Evolutionary conservation across 2,329 filamentous ascomycete species (phyloP).

Genomic region (Trichoderma harzianum): DNA sequence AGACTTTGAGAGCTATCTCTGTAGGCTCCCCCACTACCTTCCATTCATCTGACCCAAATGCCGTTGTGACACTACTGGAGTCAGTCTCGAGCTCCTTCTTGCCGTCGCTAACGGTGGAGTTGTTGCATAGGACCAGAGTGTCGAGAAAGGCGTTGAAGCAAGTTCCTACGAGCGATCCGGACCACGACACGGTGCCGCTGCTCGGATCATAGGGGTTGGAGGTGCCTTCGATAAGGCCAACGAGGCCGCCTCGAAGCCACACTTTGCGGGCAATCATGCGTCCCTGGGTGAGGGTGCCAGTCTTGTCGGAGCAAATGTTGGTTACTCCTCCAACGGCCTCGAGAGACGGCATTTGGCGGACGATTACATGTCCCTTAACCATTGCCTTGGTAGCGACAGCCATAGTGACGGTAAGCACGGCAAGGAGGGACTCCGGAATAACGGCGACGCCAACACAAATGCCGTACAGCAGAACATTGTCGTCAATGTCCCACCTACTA

Average conservation of each 20-base stretch:
- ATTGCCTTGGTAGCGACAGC: slow-evolving; percentile 63
- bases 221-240: slow-evolving; percentile 51
- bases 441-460: slow-evolving; percentile 61
- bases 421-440: slow-evolving; percentile 64
- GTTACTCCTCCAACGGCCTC: slow-evolving; percentile 68
- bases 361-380: slow-evolving; percentile 62
- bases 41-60: slow-evolving; percentile 48
- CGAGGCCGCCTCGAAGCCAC: slow-evolving; percentile 55
- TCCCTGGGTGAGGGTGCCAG: slow-evolving; percentile 63
- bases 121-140: slow-evolving; percentile 61
- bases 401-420: slow-evolving; percentile 69
- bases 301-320: slow-evolving; percentile 69
- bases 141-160: slow-evolving; percentile 48
- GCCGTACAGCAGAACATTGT: slow-evolving; percentile 59
- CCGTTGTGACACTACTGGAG: slow-evolving; percentile 45
- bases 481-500: slow-evolving; percentile 50
- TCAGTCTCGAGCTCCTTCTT: slow-evolving; percentile 47
- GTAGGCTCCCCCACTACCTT: slow-evolving; percentile 64
- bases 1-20: slow-evolving; percentile 71
- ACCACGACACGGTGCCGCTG: slow-evolving; percentile 50
- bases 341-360: slow-evolving; percentile 61
- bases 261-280: slow-evolving; percentile 64
- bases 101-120: slow-evolving; percentile 47
- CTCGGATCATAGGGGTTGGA: slow-evolving; percentile 60
- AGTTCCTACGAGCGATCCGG: slow-evolving; percentile 38